Percentiles rank a stretch among this genome's conserved stretches.
These are phyloP conservation scores for Acorus calamus DNA, from an alignment of 106 monocot species.

Conservation along the genomic window DNA sequence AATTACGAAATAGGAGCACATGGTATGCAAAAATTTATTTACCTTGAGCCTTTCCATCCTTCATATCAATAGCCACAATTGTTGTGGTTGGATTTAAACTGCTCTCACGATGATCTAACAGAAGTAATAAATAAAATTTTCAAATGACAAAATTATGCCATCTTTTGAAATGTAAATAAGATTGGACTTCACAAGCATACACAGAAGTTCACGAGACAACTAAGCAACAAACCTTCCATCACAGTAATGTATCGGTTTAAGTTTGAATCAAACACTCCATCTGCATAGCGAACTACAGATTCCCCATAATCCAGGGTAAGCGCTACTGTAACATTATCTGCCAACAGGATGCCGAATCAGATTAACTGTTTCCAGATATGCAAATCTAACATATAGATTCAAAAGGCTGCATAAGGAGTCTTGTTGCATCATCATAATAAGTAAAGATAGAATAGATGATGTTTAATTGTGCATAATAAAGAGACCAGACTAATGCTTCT, in stretches of 20 bases:
- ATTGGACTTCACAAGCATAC: no score
- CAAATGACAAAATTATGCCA: not conserved
- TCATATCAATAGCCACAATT: constrained; percentile 48
- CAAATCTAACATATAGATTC: no score
- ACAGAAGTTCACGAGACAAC: no score
- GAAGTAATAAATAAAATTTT: constrained; percentile 4
- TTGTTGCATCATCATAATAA: no score
- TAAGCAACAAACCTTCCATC: constrained; percentile 59
- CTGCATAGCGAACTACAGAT: constrained; percentile 54
- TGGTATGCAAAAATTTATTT: not conserved
- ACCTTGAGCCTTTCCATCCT: constrained; percentile 45
- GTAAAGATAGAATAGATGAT: no score
- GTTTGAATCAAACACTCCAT: constrained; percentile 69
- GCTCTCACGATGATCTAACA: constrained; percentile 57
- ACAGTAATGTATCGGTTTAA: constrained; percentile 66
- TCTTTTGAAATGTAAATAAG: no score
- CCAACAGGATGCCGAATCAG: not conserved
- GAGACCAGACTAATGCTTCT: no score
- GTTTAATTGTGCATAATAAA: no score
- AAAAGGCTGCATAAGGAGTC: no score
- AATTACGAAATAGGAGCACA: no score
- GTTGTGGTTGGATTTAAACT: constrained; percentile 56
- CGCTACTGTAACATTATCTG: constrained; percentile 45
- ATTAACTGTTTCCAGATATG: no score
- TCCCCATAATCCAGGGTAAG: constrained; percentile 83